A percentile compares a stretch with the other conserved stretches of the same genome.
Evolutionary conservation across 1,284 basidiomycete species (phyloP).

Genomic region (Heterobasidion occidentale): DNA sequence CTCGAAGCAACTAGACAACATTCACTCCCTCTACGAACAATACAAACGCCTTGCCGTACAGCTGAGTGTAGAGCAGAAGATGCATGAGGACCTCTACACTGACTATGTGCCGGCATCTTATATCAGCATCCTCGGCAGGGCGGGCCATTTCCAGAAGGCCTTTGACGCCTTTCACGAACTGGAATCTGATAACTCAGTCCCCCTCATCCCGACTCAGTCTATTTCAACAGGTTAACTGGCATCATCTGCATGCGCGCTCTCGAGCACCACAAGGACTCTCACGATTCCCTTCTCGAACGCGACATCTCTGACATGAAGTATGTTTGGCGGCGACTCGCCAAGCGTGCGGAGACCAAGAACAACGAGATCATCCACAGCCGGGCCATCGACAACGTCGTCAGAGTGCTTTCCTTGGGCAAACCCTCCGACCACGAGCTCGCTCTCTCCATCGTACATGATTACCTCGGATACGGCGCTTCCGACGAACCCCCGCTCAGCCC

Average conservation of each 20-base stretch:
- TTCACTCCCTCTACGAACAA: constrained; percentile 47
- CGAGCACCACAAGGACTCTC: constrained; percentile 1
- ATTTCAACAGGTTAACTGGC: constrained; percentile 1
- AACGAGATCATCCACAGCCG: constrained; percentile 43
- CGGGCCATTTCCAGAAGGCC: constrained; percentile 48
- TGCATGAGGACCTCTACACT: too few relatives aligned
- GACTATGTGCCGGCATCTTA: constrained; percentile 26
- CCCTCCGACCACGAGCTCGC: constrained; percentile 52
- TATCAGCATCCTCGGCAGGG: constrained; percentile 53
- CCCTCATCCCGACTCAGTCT: constrained; percentile 45
- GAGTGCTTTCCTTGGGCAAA: constrained; percentile 44
- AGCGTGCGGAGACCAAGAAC: constrained; percentile 34
- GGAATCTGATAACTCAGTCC: constrained; percentile 48
- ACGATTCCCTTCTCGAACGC: constrained; percentile 7
- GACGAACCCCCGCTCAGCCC: constrained; percentile 21
- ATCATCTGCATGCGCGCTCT: constrained; percentile 11
- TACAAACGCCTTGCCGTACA: neutral
- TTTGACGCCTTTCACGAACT: constrained; percentile 68
- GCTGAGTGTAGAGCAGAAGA: neutral
- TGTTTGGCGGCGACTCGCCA: constrained; percentile 58
- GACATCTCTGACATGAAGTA: constrained; percentile 51
- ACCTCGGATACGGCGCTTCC: constrained; percentile 47
- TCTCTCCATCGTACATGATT: constrained; percentile 53
- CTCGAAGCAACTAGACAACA: constrained; percentile 51
- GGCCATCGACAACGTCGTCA: constrained; percentile 40